Percentiles rank a stretch among this genome's conserved stretches.
phyloP scores from a whole-genome alignment of 495 filamentous ascomycete species.

The Neurospora sp. region DNA sequence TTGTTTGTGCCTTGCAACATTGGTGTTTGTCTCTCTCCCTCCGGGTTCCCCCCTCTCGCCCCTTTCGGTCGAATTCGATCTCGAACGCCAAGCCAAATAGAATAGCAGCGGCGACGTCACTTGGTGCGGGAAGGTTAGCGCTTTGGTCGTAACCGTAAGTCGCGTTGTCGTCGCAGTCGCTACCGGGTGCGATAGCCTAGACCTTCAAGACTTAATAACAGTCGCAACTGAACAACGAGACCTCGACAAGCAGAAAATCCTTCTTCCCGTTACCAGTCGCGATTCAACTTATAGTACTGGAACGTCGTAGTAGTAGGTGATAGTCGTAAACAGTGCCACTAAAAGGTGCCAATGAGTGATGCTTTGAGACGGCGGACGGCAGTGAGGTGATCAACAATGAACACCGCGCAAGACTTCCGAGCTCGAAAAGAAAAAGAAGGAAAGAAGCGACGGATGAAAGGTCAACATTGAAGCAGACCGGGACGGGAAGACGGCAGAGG shows the following conservation, averaged over 20 bases:
- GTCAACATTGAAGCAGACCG: not conserved
- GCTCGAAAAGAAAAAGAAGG: not conserved
- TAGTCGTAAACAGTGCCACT: not conserved
- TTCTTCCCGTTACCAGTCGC: not conserved
- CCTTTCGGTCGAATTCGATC: not conserved
- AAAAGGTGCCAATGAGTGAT: not conserved
- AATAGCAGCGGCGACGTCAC: not conserved
- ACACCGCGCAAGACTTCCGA: not conserved
- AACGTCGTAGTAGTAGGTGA: not conserved
- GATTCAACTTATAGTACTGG: not conserved
- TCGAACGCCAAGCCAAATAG: not conserved
- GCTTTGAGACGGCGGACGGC: not conserved
- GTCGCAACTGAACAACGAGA: not conserved
- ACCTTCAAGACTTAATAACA: not conserved
- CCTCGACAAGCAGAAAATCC: not conserved
- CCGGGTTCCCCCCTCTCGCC: not conserved
- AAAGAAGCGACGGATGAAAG: not conserved
- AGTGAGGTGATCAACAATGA: not conserved
- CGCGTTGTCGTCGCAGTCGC: not conserved
- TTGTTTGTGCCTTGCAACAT: not conserved
- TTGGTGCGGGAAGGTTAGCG: not conserved
- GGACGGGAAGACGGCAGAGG: not conserved
- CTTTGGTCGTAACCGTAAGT: not conserved
- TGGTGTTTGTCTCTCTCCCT: not conserved
- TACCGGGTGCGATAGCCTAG: not conserved